Conservation (phyloP, 805 yeast genomes). For the Priceomyces melissophilus region DNA sequence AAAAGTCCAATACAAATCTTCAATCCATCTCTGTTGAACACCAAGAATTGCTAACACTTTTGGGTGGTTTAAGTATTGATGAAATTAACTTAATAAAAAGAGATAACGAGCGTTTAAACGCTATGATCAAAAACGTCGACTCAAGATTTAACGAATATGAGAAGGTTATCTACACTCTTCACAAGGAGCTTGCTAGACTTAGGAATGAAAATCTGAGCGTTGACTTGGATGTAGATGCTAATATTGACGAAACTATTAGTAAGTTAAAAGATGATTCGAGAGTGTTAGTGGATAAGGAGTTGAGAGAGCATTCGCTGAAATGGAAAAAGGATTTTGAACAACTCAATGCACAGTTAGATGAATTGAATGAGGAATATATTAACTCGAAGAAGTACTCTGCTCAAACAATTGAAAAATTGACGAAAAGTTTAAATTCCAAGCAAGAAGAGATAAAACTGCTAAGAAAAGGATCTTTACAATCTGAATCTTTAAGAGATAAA, state of each 20-base stretch:
- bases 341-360: slow-evolving; percentile 14
- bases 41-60: background rate
- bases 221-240: slow-evolving; percentile 1
- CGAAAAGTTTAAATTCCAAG: slow-evolving; percentile 19
- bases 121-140: slow-evolving; percentile 18
- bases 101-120: slow-evolving; percentile 18
- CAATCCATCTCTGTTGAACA: slow-evolving; percentile 11
- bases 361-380: slow-evolving; percentile 13
- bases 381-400: slow-evolving; percentile 22
- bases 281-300: slow-evolving; percentile 1
- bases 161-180: slow-evolving; percentile 26
- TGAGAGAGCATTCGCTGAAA: slow-evolving; percentile 14
- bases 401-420: slow-evolving; percentile 18
- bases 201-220: slow-evolving; percentile 10
- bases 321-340: slow-evolving; percentile 12
- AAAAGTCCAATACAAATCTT: slow-evolving; percentile 17
- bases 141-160: slow-evolving; percentile 29
- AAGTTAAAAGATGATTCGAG: slow-evolving; percentile 2
- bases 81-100: slow-evolving; percentile 8
- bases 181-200: slow-evolving; percentile 28
- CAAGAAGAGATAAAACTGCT: slow-evolving; percentile 13
- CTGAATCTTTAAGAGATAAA: slow-evolving; percentile 30
- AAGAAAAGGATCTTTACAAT: slow-evolving; percentile 12
- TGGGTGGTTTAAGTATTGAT: background rate
- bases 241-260: slow-evolving; percentile 1